Evolutionary conservation across 2,329 filamentous ascomycete genomes (phyloP).

Genomic region (Venturia aucupariae): DNA sequence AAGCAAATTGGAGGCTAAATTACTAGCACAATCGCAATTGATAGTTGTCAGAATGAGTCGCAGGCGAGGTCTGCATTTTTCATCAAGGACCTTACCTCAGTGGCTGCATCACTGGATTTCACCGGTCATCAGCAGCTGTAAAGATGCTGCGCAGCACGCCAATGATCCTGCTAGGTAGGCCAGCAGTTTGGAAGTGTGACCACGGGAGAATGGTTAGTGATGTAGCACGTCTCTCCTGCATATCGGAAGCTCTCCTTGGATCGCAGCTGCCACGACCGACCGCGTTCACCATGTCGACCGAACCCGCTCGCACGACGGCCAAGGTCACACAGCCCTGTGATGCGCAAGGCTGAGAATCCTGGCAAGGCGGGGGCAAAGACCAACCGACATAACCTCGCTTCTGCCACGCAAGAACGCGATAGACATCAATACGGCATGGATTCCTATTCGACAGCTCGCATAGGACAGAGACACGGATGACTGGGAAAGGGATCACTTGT

Average conservation of each 20-base stretch:
- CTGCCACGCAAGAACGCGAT: background rate
- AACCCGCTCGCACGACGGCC: background rate
- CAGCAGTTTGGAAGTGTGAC: background rate
- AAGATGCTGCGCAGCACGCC: background rate
- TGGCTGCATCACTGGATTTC: background rate
- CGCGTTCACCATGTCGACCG: background rate
- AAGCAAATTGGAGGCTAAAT: background rate
- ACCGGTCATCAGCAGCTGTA: too few species aligned
- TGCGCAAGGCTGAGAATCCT: background rate
- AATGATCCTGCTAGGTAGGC: background rate
- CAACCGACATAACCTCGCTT: background rate
- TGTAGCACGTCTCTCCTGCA: background rate
- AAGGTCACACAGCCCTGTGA: background rate
- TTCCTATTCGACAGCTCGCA: background rate
- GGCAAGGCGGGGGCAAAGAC: background rate
- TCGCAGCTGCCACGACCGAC: background rate
- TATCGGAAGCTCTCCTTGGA: background rate
- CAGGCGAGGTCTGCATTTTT: background rate
- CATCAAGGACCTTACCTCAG: too few species aligned
- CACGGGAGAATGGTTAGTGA: background rate
- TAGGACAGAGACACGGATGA: background rate
- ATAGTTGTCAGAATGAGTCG: background rate
- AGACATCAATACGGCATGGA: background rate
- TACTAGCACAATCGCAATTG: background rate
- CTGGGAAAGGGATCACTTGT: background rate